Percentiles rank a stretch among this genome's conserved stretches.
These are phyloP conservation scores for Cercospora canescens DNA, from an alignment of 2,329 filamentous ascomycete species.

Conservation along the genomic window DNA sequence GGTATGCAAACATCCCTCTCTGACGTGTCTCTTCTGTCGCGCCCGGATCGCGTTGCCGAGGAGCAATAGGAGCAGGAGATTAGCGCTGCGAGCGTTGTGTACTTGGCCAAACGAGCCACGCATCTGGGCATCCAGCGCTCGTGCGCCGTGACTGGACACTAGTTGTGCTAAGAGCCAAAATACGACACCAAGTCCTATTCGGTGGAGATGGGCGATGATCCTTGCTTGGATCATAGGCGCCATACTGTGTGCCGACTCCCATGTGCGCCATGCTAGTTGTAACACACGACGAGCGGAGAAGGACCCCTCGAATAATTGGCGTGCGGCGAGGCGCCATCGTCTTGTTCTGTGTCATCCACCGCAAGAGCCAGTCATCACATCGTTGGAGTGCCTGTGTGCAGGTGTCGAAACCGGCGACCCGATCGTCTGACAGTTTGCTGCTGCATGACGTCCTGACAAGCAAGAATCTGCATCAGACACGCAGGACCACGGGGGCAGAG, in stretches of 20 bases:
- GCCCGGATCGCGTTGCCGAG: background rate
- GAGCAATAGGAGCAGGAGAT: background rate
- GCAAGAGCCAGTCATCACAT: background rate
- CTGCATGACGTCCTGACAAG: background rate
- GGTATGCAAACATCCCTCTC: background rate
- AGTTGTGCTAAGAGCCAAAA: background rate
- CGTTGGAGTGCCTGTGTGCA: background rate
- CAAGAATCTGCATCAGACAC: background rate
- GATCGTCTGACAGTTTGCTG: background rate
- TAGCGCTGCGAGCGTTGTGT: background rate
- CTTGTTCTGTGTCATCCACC: background rate
- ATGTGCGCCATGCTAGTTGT: background rate
- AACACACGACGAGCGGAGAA: background rate
- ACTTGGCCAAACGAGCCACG: background rate
- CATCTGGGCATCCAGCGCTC: background rate
- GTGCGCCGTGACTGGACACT: background rate
- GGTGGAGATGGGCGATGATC: conserved; percentile 2
- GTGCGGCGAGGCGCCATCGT: background rate
- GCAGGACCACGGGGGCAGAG: background rate
- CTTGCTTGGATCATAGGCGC: background rate
- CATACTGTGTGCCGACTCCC: background rate
- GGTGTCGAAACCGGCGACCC: background rate
- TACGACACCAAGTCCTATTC: background rate
- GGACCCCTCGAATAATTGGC: background rate
- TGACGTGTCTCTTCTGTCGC: background rate